Evolutionary conservation across 129 eudicot genomes (phyloP).

Genomic region (Chrysanthemum seticuspe): DNA sequence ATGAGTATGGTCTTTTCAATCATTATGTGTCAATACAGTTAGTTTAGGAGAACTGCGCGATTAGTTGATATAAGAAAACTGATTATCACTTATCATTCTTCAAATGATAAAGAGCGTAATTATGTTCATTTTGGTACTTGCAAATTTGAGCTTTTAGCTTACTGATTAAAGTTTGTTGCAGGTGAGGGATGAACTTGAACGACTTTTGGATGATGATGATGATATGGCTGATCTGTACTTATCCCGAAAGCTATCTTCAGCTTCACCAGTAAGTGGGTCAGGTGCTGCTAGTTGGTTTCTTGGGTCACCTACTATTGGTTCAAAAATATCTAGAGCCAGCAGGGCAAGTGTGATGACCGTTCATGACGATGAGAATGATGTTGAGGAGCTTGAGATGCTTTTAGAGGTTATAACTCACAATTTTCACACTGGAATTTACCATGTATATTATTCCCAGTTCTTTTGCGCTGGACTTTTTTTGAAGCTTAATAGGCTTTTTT

Average conservation of each 20-base stretch:
- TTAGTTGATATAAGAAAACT: no score
- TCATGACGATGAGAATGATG: constrained; percentile 89
- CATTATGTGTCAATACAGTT: no score
- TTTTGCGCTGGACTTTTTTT: background rate
- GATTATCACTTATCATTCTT: background rate
- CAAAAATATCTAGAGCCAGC: constrained; percentile 85
- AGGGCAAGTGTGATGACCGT: constrained; percentile 79
- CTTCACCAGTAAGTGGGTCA: constrained; percentile 79
- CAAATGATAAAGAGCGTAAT: background rate
- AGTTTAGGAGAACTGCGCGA: no score
- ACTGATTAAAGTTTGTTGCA: constrained; percentile 27
- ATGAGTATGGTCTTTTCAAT: no score
- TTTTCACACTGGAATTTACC: background rate
- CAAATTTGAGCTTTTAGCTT: background rate
- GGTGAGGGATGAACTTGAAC: constrained; percentile 98
- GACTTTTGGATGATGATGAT: constrained; percentile 90
- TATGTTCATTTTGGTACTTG: constrained; percentile 1
- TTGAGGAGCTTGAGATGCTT: constrained; percentile 95
- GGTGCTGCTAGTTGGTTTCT: constrained; percentile 76
- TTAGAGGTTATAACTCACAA: constrained; percentile 61
- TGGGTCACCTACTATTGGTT: constrained; percentile 79
- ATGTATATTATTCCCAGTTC: background rate
- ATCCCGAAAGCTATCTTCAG: constrained; percentile 71
- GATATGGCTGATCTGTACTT: constrained; percentile 96
- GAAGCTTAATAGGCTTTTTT: background rate